Conservation (phyloP, 768 basidiomycete genomes). For the Psilocybe subaeruginosa region DNA sequence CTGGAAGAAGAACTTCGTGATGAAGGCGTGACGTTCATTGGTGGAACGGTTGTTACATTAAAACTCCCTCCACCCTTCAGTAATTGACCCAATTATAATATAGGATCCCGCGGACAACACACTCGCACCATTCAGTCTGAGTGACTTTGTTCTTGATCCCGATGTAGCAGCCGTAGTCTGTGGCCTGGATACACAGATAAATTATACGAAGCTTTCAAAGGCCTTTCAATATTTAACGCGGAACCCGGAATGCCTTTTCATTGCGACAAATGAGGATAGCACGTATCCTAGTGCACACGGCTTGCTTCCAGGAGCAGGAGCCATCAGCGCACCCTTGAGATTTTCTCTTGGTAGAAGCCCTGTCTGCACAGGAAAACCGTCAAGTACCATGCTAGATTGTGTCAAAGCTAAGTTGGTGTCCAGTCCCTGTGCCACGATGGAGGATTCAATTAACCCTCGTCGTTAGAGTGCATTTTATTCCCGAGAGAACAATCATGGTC, state of each 20-base stretch:
- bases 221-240: constrained; percentile 87
- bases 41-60: constrained; percentile 69
- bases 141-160: constrained; percentile 74
- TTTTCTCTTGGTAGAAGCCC: constrained; percentile 74
- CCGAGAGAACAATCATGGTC: constrained; percentile 88
- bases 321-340: constrained; percentile 81
- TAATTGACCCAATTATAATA: constrained; percentile 4
- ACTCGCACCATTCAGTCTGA: constrained; percentile 67
- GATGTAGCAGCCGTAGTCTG: constrained; percentile 92
- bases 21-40: constrained; percentile 79
- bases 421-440: constrained; percentile 1
- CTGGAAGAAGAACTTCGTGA: constrained; percentile 91
- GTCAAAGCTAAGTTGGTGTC: constrained; percentile 66
- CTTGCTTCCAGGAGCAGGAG: constrained; percentile 83
- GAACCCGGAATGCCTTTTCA: constrained; percentile 81
- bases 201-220: constrained; percentile 93
- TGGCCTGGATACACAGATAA: constrained; percentile 84
- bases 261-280: constrained; percentile 92
- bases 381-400: constrained; percentile 89
- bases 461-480: constrained; percentile 83
- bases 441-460: constrained; percentile 16
- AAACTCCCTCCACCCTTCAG: background rate
- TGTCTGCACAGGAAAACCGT: constrained; percentile 88
- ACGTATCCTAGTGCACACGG: constrained; percentile 80
- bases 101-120: constrained; percentile 88